These are phyloP conservation scores for Fusarium fracticaudum DNA, from an alignment of 2,329 filamentous ascomycete species.

Conservation along the genomic window DNA sequence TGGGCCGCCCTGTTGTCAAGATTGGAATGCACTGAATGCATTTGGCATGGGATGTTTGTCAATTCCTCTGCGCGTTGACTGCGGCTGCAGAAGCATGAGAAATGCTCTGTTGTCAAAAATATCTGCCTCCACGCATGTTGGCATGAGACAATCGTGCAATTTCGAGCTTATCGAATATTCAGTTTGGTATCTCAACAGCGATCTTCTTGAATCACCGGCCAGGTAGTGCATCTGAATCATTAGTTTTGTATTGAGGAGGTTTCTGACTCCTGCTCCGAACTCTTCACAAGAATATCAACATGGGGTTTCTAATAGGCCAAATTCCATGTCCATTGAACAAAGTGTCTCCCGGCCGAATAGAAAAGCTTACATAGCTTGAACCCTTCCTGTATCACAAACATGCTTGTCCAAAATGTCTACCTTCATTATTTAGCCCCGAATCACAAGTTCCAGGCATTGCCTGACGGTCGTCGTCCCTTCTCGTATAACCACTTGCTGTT, in stretches of 20 bases:
- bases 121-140: neutral
- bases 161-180: neutral
- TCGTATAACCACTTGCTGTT: constrained; percentile 98
- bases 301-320: neutral
- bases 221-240: neutral
- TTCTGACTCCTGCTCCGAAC: neutral
- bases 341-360: neutral
- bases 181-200: neutral
- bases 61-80: neutral
- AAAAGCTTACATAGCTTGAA: constrained; percentile 1
- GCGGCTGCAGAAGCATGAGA: neutral
- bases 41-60: neutral
- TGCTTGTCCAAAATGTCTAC: constrained; percentile 2
- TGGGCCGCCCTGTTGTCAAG: constrained; percentile 18
- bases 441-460: constrained; percentile 53
- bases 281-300: constrained; percentile 4
- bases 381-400: constrained; percentile 14
- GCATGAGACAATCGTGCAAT: neutral
- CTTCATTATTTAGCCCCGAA: neutral
- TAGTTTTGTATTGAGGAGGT: constrained; percentile 12
- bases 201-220: neutral
- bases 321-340: neutral
- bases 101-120: neutral
- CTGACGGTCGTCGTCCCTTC: constrained; percentile 70
- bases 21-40: neutral